Base-by-base conservation (phyloP, 805 yeast genomes). In the Pichia rugopelliculosa region DNA sequence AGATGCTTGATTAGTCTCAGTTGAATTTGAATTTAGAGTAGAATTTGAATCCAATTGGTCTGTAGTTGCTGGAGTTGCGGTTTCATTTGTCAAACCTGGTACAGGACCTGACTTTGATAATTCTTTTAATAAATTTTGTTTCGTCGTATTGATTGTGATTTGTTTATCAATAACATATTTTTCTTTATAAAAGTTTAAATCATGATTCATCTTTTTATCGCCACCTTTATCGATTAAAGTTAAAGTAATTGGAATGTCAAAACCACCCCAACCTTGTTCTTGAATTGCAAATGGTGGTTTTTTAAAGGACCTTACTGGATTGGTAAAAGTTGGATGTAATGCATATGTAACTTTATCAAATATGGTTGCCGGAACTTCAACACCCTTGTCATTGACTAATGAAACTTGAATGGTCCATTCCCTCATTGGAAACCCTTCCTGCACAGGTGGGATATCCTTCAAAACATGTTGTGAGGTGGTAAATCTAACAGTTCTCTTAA, bases 231-330 rank as follows among this genome's bases (percentile, higher is more conserved):
- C 98, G 18, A 83, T 74, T 40, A 86, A 70, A 52, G 84, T 84
- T 39, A 90, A 71, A 30, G 85, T 75, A 51, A 93, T 82, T 36
- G 86, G 86, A 62, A 93, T 76, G 61, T 90, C 96, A 60, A 91
- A 91, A 56, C 91, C 98, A 64, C 98, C 99, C 98, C 99, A 91
- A 44, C 99, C 99, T 69, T 87, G 83, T 65, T 91, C 99, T 59
- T 80, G 86, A 48, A 91, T 84, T 60, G 69, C 77, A 69, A 90
- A 91, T 11, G 99, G 99, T 10, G 85, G 77, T 59, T 82, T 82
- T 60, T 85, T 87, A 61, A 88, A 65, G 12, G 84, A 73, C 64
- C 97, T 78, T 53, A 78, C 82, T 11, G 98, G 98, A 64, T 89
- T 89, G 43, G 79, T 80, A 69, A 91, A 91, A 10, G 98, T 93